Evolutionary conservation across 108 stramenopile species (phyloP), one percentile per base, ranked within the genome.

Genomic region (Cyclotella atomus): DNA sequence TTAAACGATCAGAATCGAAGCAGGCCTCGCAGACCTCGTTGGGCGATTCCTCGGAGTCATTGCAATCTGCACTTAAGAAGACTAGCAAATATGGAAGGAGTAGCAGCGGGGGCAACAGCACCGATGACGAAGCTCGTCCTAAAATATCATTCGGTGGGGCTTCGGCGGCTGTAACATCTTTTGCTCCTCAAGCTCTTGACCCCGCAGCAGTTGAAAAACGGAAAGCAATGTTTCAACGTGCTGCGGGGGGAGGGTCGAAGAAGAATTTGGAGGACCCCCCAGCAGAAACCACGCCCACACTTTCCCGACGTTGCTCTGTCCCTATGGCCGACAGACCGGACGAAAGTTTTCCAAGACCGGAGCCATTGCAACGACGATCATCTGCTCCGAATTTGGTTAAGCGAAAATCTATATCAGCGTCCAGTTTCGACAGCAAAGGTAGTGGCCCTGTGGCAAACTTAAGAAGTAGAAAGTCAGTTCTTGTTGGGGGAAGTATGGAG

Each of bases 211-310:
- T 4, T 19, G 47, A 49, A 17, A 12, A 17, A n/a, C 47, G 47
- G 9, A 49, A 49, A 49, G n/a, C n/a, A 9, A 49, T 49, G 47
- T 49, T 49, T 49, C n/a, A 10, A 49, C 47, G 47, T 49, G 47
- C 47, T 12, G 47, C 47, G 16, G n/a, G 47, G n/a, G 47, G 47
- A 19, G 47, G 47, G 9, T 49, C 47, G 4, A 49, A 49, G 4
- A 17, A 9, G 4, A 49, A 49, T 49, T 4, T 49, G 4, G n/a
- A 4, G n/a, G n/a, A 10, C 9, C 9, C 47, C n/a, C 9, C 9
- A n/a, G 47, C n/a, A 49, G 47, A 17, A n/a, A 49, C n/a, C n/a
- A 12, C 17, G 47, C n/a, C 4, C 17, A 9, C n/a, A n/a, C n/a
- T n/a, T n/a, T n/a, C n/a, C n/a, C n/a, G n/a, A n/a, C 47, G 47